Evolutionary conservation across 2,329 filamentous ascomycete species (phyloP).

Genomic region (Sarocladium strictum): DNA sequence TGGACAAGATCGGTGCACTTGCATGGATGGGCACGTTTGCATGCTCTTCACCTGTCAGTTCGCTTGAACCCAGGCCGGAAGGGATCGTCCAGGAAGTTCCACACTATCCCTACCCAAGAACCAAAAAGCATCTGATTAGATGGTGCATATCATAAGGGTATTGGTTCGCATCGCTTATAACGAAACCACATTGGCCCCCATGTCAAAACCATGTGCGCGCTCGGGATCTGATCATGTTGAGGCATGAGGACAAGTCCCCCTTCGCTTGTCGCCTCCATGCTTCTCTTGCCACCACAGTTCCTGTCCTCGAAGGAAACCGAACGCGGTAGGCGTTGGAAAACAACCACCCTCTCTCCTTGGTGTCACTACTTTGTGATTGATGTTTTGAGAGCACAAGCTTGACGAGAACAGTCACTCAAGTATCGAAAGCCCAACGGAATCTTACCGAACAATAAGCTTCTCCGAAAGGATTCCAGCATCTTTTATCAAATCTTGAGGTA

Average conservation of each 20-base stretch:
- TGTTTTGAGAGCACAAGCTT: no score
- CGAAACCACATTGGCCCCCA: background rate
- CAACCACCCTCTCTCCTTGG: no score
- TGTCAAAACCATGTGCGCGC: background rate
- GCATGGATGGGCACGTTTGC: background rate
- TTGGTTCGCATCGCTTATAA: background rate
- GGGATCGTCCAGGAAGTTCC: background rate
- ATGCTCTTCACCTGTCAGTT: background rate
- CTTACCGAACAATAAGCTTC: background rate
- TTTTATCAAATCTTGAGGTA: background rate
- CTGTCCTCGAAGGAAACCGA: no score
- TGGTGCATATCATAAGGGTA: background rate
- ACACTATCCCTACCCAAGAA: background rate
- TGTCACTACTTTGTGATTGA: no score
- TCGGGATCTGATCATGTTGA: no score
- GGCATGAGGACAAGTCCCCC: no score
- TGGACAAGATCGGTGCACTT: background rate
- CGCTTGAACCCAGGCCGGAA: background rate
- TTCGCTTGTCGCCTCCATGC: no score
- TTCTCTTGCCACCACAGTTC: no score
- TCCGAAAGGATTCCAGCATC: background rate
- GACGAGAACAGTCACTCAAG: no score
- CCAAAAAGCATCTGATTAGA: conserved; percentile 2
- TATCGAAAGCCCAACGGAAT: no score
- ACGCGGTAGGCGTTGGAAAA: no score